Percentiles rank a stretch among this genome's conserved stretches.
phyloP scores from a whole-genome alignment of 352 stramenopile species.

The Globisporangium sylvaticum region DNA sequence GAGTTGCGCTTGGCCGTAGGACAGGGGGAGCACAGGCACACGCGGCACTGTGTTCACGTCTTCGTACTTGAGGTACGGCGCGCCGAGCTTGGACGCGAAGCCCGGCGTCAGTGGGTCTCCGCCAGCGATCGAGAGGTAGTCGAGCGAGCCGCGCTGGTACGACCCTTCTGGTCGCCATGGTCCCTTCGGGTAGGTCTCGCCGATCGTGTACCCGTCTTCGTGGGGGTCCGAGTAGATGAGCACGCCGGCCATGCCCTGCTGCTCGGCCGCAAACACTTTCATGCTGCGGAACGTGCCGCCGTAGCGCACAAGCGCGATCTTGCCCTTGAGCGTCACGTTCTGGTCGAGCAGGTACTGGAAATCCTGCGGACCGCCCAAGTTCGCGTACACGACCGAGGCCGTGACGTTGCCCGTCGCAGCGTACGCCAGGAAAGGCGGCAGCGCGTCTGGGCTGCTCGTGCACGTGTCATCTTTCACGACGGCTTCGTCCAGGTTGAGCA shows the following conservation, averaged over 20 bases:
- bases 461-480: conserved; percentile 62
- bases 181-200: conserved; percentile 73
- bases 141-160: conserved; percentile 83
- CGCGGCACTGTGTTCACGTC: conserved; percentile 58
- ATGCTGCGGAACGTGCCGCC: conserved; percentile 66
- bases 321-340: conserved; percentile 69
- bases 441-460: conserved; percentile 43
- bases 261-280: conserved; percentile 84
- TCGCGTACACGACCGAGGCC: conserved; percentile 82
- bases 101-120: conserved; percentile 68
- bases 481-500: conserved; percentile 58
- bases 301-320: conserved; percentile 86
- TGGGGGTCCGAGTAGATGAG: conserved; percentile 89
- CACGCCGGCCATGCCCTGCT: conserved; percentile 63
- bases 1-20: conserved; percentile 76
- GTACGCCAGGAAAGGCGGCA: conserved; percentile 83
- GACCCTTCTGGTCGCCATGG: conserved; percentile 70
- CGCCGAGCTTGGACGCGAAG: conserved; percentile 39
- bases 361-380: conserved; percentile 79
- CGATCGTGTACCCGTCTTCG: conserved; percentile 74
- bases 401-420: conserved; percentile 69
- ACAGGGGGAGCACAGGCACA: conserved; percentile 66
- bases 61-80: conserved; percentile 36
- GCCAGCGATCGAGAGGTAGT: conserved; percentile 73
- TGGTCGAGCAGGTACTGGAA: conserved; percentile 70